Base-by-base conservation (phyloP, 805 yeast genomes). In the Pichia paraexigua region DNA sequence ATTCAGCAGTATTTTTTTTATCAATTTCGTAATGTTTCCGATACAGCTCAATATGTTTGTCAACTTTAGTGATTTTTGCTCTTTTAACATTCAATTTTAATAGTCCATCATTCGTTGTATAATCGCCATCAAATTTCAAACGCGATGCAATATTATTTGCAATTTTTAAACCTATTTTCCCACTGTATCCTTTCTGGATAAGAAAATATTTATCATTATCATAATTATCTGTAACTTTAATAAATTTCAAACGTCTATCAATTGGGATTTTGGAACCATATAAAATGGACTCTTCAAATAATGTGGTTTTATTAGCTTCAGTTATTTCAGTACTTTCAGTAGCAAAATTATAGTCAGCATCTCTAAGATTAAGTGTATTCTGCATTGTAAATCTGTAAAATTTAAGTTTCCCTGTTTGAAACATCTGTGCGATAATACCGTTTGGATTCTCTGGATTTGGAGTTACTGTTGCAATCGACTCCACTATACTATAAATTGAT, bases 401-500 rank as follows among this genome's bases (percentile, higher is more conserved):
- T 60, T 87, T 85, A 52, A 76, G 73, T 56, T 89, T 81, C 0
- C 95, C 95, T 53, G 80, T 82, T 22, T 57, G 51, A 11, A 43
- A 27, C 24, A 57, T 32, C 28, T 55, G 53, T 5, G 56, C 56
- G 30, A 58, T 37, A 18, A 58, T 49, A 21, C 48, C 51, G 13
- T 47, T 41, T 15, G 45, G 45, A n/a, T 49, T 39, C 12, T 35
- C 41, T n/a, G 68, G 50, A 10, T 50, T 62, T 51, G 51, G 62
- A 52, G 24, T 63, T 57, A 55, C 63, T 6, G 53, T 45, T 13
- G 56, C 52, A 21, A 58, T 53, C 1, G 53, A 45, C 15, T 53
- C 58, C 22, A 58, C 37, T 15, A 51, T 43, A 24, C 44, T 53
- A 1, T 54, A 22, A 30, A 60, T 20, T 7, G 48, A 53, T 35